Evolutionary conservation across 192 early-diverging fungal genomes (phyloP).

Genomic region (Rhizophagus prolifer): DNA sequence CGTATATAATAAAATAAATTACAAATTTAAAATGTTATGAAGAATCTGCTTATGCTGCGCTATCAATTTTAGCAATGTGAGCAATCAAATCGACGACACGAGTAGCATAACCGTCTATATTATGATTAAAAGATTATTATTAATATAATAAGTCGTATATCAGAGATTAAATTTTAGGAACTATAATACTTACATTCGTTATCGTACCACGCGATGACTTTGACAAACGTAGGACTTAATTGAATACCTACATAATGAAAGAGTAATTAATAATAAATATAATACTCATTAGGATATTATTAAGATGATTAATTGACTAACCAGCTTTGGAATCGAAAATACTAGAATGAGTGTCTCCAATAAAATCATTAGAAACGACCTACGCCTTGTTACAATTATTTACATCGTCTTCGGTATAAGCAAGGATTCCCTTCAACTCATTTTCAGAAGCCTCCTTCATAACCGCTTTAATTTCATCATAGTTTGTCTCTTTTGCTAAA

Average conservation of each 20-base stretch:
- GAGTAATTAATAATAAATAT: not conserved
- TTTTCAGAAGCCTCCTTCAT: slow-evolving; percentile 82
- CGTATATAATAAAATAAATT: too few relatives aligned
- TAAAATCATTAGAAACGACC: slow-evolving; percentile 94
- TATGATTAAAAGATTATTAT: slow-evolving; percentile 30
- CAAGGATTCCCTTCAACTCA: slow-evolving; percentile 84
- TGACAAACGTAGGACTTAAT: slow-evolving; percentile 93
- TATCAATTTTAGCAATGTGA: slow-evolving; percentile 61
- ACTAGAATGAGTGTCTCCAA: slow-evolving; percentile 86
- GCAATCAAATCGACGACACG: slow-evolving; percentile 88
- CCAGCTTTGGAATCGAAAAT: slow-evolving; percentile 97
- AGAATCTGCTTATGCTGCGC: not conserved
- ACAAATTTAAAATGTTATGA: too few relatives aligned
- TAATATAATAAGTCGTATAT: too few relatives aligned
- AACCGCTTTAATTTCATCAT: slow-evolving; percentile 84
- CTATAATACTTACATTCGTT: slow-evolving; percentile 34
- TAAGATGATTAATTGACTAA: not conserved
- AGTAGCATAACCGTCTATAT: slow-evolving; percentile 89
- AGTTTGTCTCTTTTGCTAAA: slow-evolving; percentile 83
- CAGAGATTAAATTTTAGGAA: too few relatives aligned
- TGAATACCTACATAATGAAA: slow-evolving; percentile 58
- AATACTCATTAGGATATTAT: not conserved
- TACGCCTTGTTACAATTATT: not conserved
- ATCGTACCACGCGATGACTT: slow-evolving; percentile 94
- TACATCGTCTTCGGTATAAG: slow-evolving; percentile 86